Evolutionary conservation across 805 yeast species (phyloP).

Genomic region (Saccharomycopsis fibuligera): DNA sequence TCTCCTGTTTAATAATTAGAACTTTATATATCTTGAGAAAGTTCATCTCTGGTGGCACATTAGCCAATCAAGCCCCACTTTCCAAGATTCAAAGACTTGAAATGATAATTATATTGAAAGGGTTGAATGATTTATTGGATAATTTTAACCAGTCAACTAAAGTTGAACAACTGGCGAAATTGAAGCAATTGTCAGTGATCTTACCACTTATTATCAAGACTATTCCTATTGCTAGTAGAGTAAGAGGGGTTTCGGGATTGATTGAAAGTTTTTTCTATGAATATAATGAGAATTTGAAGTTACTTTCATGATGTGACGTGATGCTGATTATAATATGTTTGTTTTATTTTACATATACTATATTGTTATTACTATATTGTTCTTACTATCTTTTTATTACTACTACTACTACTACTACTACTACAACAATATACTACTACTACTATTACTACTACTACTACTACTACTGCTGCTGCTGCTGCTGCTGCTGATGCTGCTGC

Average conservation of each 20-base stretch:
- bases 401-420: no score
- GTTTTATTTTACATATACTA: no score
- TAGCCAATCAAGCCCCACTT: conserved; percentile 58
- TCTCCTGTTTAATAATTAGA: conserved; percentile 50
- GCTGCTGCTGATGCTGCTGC: no score
- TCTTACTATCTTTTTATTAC: no score
- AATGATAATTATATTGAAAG: conserved; percentile 40
- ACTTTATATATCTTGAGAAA: conserved; percentile 55
- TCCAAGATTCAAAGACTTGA: conserved; percentile 63
- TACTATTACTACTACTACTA: no score
- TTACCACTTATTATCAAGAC: conserved; percentile 16
- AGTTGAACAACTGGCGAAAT: neutral
- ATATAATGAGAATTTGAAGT: conserved; percentile 1
- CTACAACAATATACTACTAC: no score
- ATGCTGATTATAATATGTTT: no score
- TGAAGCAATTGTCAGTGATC: conserved; percentile 6
- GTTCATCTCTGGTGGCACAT: conserved; percentile 53
- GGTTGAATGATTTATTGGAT: conserved; percentile 31
- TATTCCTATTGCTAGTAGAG: conserved; percentile 7
- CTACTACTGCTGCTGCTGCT: no score
- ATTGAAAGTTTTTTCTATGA: conserved; percentile 12
- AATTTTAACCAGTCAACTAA: conserved; percentile 10
- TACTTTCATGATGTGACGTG: neutral
- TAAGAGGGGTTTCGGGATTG: conserved; percentile 10
- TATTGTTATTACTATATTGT: no score